Evolutionary conservation across 2,329 filamentous ascomycete species (phyloP), one percentile per base, ranked within the genome.

Genomic region (Hypoxylon sp.): DNA sequence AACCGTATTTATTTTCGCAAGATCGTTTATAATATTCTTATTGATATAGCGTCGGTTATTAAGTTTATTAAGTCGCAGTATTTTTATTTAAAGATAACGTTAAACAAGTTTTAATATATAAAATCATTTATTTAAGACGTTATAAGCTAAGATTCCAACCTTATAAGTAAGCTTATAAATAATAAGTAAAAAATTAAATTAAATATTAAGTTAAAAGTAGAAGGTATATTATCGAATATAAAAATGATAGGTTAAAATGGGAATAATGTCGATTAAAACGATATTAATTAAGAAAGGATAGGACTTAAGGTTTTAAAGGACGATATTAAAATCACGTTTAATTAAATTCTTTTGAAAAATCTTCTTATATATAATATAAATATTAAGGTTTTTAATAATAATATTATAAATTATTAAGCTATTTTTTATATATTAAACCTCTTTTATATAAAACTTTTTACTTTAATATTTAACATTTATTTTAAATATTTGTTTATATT

Each of bases 271-370:
- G 25, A 27, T 27, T 27, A 25, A 9, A 43, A 43, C 7, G 27
- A 29, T 29, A 29, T n/a, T n/a, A n/a, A n/a, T n/a, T n/a, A n/a
- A 6, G 25, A 27, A 3, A 6, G 25, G 25, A 27, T 27, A 6
- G 25, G 25, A 27, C 25, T 43, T 43, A 21, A 12, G 11, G 2
- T 34, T 14, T 12, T 34, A 34, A 34, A 34, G 23, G 14, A 23
- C 27, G 27, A 32, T 51, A 11, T 51, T 37, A 23, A 19, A 32
- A 37, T 46, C 51, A 57, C 53, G 47, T 63, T 63, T 62, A 63
- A 57, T 57, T 21, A 43, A 21, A 43, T 8, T 21, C 19, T 19
- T 21, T 43, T 43, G 19, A 21, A 19, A 21, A 16, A 21, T 19
- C 5, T 12, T 43, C 19, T 43, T 43, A 19, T 43, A 21, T 21